These are phyloP conservation scores for Daedalea quercina DNA, from an alignment of 768 basidiomycete species.

Conservation along the genomic window DNA sequence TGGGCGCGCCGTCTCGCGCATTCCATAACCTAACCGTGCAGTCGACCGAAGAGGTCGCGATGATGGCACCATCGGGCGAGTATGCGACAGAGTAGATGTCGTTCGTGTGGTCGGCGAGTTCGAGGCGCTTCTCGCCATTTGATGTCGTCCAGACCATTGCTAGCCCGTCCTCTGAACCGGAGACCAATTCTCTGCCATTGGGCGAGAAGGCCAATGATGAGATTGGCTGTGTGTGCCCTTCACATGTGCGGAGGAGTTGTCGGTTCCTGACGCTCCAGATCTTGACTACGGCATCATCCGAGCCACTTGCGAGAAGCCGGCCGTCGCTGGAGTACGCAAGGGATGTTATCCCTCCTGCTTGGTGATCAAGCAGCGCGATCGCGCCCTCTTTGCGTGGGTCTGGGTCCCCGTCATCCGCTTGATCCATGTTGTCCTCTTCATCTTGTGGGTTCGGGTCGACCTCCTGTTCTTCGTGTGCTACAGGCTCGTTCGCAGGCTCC, in stretches of 20 bases:
- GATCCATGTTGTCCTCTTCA: background rate
- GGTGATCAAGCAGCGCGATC: background rate
- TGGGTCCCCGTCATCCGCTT: background rate
- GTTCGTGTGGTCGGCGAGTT: conserved; percentile 5
- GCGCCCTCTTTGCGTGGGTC: background rate
- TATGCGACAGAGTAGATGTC: conserved; percentile 5
- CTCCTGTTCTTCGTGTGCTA: too few relatives aligned
- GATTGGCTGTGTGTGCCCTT: background rate
- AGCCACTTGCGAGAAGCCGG: conserved; percentile 7
- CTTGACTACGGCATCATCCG: conserved; percentile 7
- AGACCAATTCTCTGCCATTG: background rate
- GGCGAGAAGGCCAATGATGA: conserved; percentile 2
- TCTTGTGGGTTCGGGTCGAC: too few relatives aligned
- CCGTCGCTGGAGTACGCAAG: conserved; percentile 6
- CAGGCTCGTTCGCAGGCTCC: background rate
- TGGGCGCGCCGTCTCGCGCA: background rate
- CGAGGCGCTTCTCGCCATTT: conserved; percentile 18
- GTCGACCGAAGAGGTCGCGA: conserved; percentile 5
- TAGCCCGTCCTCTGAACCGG: background rate
- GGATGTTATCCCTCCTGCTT: conserved; percentile 1
- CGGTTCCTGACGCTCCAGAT: conserved; percentile 9
- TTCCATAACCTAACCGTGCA: background rate
- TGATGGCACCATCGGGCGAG: conserved; percentile 6
- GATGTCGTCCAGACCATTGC: background rate
- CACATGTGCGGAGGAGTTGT: conserved; percentile 2